Evolutionary conservation across 2,329 filamentous ascomycete species (phyloP).

Genomic region (Nannizziopsis barbatae): DNA sequence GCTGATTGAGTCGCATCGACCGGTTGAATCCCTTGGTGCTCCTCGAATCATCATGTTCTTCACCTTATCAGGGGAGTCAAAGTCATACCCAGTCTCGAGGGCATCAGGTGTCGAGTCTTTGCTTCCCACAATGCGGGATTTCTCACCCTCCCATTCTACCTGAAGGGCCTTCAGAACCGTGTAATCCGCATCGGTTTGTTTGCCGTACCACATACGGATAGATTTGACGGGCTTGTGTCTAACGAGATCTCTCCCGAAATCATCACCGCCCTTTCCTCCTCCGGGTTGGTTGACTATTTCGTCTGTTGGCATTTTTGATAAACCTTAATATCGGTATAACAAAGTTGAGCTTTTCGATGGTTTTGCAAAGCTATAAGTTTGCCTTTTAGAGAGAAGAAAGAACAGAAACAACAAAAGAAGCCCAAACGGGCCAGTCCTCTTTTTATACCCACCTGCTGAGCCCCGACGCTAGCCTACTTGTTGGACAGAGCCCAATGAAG

Average conservation of each 20-base stretch:
- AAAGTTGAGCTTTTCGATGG: too few relatives aligned
- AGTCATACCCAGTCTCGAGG: not conserved
- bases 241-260: not conserved
- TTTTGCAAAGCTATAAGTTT: too few relatives aligned
- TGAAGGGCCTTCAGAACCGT: slow-evolving; percentile 2
- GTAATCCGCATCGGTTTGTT: not conserved
- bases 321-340: too few relatives aligned
- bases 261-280: not conserved
- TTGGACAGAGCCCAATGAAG: too few relatives aligned
- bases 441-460: too few relatives aligned
- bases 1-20: slow-evolving; percentile 1
- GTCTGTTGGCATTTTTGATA: not conserved
- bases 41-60: not conserved
- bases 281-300: not conserved
- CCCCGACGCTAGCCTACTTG: too few relatives aligned
- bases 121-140: not conserved
- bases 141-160: not conserved
- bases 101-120: not conserved
- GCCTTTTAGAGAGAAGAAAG: too few relatives aligned
- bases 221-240: slow-evolving; percentile 14
- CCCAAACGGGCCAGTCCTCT: too few relatives aligned
- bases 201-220: slow-evolving; percentile 11
- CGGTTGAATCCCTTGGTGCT: not conserved
- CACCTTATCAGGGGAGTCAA: not conserved
- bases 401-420: too few relatives aligned